phyloP scores from a whole-genome alignment of 192 early-diverging fungal genomes.

The Jimgerdemannia flammicorona region DNA sequence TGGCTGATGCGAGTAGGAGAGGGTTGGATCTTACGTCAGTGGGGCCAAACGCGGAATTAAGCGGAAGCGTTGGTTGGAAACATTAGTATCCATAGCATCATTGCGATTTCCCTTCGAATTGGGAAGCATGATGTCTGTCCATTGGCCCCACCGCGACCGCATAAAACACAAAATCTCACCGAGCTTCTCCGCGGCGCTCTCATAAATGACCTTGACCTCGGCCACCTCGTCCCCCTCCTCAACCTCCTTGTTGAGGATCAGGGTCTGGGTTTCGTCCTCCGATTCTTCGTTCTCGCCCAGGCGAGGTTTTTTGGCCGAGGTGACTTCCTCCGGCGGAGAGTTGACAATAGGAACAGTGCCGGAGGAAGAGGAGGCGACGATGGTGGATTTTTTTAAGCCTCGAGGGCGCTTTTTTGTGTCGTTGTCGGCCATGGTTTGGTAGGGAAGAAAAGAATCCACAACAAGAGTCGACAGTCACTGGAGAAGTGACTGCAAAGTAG shows the following conservation, averaged over 20 bases:
- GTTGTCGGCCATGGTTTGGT: background rate
- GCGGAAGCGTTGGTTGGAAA: too few relatives aligned
- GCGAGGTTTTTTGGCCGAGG: slow-evolving; percentile 13
- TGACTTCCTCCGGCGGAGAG: background rate
- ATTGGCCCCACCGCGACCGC: background rate
- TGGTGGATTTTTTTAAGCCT: background rate
- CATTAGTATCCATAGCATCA: too few relatives aligned
- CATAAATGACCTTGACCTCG: slow-evolving; percentile 43
- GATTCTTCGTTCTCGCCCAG: slow-evolving; percentile 7
- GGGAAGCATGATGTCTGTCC: too few relatives aligned
- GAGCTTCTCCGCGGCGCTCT: slow-evolving; percentile 43
- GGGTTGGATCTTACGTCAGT: background rate
- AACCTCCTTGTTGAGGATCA: slow-evolving; percentile 37
- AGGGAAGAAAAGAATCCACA: too few relatives aligned
- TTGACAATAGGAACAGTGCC: background rate
- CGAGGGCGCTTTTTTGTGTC: background rate
- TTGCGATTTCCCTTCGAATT: too few relatives aligned
- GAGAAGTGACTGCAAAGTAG: background rate
- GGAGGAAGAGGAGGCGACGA: background rate
- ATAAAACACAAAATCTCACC: slow-evolving; percentile 11
- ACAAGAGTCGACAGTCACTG: background rate
- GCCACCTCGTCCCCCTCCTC: slow-evolving; percentile 48
- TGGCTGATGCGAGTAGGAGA: slow-evolving; percentile 11
- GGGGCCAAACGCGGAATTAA: too few relatives aligned
- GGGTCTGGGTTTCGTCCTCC: slow-evolving; percentile 29